Base-by-base conservation (phyloP, 1,284 basidiomycete species). In the Mycena citricolor region DNA sequence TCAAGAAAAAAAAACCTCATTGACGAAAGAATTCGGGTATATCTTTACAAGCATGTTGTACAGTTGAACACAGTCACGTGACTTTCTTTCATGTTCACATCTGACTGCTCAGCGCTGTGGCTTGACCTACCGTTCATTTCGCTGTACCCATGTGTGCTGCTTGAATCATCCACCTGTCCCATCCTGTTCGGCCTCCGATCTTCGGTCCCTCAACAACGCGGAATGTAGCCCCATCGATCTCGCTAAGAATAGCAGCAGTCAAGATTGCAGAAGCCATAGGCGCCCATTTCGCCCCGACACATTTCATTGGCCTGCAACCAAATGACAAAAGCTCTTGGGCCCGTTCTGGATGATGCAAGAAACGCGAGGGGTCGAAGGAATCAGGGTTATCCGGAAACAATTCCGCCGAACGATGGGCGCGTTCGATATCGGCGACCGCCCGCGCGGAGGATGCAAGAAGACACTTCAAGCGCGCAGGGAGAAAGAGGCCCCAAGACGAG, bases 201-300 rank as follows among this genome's bases (percentile, higher is more conserved):
- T 32, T 36, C 14, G 44, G 25, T 1, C 69, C 71, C 23, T 44
- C 37, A 5, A 58, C 44, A 31, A 76, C 52, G 12, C 31, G 32
- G 42, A 66, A 65, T 23, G 52, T 52, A 22, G 60, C 57, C 3
- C 33, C 44, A 8, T 57, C 54, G 4, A 71, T 38, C 13, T 54
- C 57, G 28, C 67, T 63, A 5, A 77, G 41, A 5, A 78, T 51
- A 7, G 63, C 66, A 0, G 69, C 70, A 5, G 65, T 62, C 25
- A 80, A 62, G 3, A 77, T 51, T 0, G 63, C 78, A 2, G 67
- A 71, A 2, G 73, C 73, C 40, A 71, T 65, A 0, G 75, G 69
- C 4, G 71, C 77, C 68, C 77, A 77, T 3, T 57, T 59, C 14
- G 55, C 57, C 0, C 72, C 78, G 4, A 73, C 61, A 36, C 79